These are phyloP conservation scores for Cynara cardunculus DNA, from an alignment of 129 eudicot species.

Conservation along the genomic window DNA sequence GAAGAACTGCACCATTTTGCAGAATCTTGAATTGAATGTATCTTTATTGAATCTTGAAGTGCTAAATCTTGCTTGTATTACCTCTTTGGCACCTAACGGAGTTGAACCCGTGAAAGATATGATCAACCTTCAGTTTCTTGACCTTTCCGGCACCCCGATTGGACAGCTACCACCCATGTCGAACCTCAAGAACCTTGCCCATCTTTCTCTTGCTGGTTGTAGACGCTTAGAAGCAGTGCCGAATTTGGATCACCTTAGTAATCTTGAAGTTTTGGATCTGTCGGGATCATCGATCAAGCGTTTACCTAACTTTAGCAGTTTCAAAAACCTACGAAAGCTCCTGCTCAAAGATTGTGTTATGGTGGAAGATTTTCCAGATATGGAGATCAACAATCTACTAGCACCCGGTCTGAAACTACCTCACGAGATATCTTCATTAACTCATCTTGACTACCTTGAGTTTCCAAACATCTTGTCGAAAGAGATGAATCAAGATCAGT, in stretches of 20 bases:
- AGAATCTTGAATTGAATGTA: constrained; percentile 3
- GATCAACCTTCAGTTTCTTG: constrained; percentile 18
- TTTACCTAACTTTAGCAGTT: neutral
- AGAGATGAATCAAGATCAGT: neutral
- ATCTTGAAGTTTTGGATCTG: constrained; percentile 38
- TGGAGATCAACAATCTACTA: constrained; percentile 1
- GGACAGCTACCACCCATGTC: constrained; percentile 24
- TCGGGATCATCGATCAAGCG: constrained; percentile 23
- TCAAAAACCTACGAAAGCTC: constrained; percentile 10
- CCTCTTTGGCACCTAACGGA: neutral
- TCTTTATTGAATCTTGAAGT: constrained; percentile 23
- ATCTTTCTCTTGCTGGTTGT: constrained; percentile 32
- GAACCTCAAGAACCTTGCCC: constrained; percentile 17
- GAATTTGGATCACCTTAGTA: neutral
- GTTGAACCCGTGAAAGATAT: constrained; percentile 15
- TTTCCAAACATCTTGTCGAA: constrained; percentile 9
- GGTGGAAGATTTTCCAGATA: neutral
- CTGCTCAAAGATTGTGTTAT: constrained; percentile 17
- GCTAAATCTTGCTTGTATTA: constrained; percentile 30
- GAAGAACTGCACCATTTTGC: constrained; percentile 22
- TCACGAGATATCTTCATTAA: constrained; percentile 14
- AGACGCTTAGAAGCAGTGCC: neutral
- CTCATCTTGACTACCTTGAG: constrained; percentile 19
- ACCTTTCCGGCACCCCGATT: constrained; percentile 26
- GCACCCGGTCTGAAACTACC: constrained; percentile 10